Base-by-base conservation (phyloP, 2,329 filamentous ascomycete species). In the Fusarium proliferatum region DNA sequence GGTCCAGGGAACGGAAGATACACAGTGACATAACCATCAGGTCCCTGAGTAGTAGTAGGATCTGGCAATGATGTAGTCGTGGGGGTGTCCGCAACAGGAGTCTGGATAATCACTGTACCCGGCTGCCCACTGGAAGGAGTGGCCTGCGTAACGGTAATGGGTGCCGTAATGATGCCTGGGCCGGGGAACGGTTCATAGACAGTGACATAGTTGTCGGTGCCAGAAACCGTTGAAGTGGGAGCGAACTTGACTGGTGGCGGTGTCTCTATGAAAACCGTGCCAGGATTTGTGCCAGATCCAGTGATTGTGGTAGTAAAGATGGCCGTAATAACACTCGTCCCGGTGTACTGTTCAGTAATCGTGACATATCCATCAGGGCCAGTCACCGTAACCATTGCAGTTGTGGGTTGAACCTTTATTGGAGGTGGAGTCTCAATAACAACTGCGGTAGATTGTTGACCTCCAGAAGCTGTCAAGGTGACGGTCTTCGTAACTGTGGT, bases 181-280 rank as follows among this genome's bases (percentile, higher is more conserved):
- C 71, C 71, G 6, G 71, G 71, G 43, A 63, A 73, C 7, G 71
- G 71, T n/a, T 57, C 51, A 30, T 60, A 73, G 11, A 73, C 56
- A 7, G 71, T 73, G 19, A 73, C 46, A 28, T 73, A 73, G 15
- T 61, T 66, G 16, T 72, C 70, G 3, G 21, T 61, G 13, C 70
- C 70, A 28, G 70, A 61, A 9, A 66, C 38, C 4, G 69, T 72
- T 33, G 68, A 46, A 26, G 67, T 67, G 19, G 49, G 55, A n/a
- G n/a, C 51, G 19, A 71, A 57, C 30, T 71, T 71, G 41, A 62
- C 15, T 28, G 67, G 51, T 15, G 68, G 67, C 8, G 68, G 68
- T 26, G 67, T 67, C 61, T 73, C 70, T 6, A 72, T 72, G 13
- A 45, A 73, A 21, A 72, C 60, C 12, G 71, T 73, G 38, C 71